Base-by-base conservation (phyloP, 495 filamentous ascomycete genomes). In the Parachaetomium inaequale region DNA sequence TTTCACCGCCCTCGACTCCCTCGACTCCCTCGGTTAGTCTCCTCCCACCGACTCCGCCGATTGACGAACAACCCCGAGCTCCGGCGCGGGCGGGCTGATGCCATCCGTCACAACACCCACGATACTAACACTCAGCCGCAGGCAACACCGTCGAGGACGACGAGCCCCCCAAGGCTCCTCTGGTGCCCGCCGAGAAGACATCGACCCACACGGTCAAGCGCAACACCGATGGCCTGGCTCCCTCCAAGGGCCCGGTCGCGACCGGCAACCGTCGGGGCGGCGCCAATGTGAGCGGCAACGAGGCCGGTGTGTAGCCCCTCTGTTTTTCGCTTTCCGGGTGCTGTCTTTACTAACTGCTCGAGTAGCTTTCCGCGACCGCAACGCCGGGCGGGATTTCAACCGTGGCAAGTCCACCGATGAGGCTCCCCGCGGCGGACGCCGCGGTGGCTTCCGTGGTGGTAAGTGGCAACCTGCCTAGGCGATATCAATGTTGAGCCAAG, bases 61-160 rank as follows among this genome's bases (percentile, higher is more conserved):
- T 42, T 28, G 52, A 42, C 21, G 21, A 19, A 17, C 21, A 6
- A 40, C 14, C 21, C 26, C 14, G 31, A 54, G 34, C 52, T 28
- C 17, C 23, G 19, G 10, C 34, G 12, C n/a, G 5, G n/a, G n/a
- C 21, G 19, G 21, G 42, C n/a, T 55, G 52, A n/a, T 8, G 10
- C 52, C n/a, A 40, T 7, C n/a, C n/a, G n/a, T 32, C 5, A 21
- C 47, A 31, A 32, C 31, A 34, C 17, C 8, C 10, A n/a, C 28
- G 38, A 47, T 56, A 59, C 68, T 72, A 71, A 67, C 60, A 71
- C 53, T 68, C 31, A 47, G 65, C 57, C 68, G 65, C 67, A 83
- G 96, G 96, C 79, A 90, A 95, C 77, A 87, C 89, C 77, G 87
- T 89, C 74, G 90, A 92, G 75, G 87, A 88, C 72, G 93, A 92